These are phyloP conservation scores for Bolboschoenus planiculmis DNA, from an alignment of 176 grass and related monocot species.

Conservation along the genomic window DNA sequence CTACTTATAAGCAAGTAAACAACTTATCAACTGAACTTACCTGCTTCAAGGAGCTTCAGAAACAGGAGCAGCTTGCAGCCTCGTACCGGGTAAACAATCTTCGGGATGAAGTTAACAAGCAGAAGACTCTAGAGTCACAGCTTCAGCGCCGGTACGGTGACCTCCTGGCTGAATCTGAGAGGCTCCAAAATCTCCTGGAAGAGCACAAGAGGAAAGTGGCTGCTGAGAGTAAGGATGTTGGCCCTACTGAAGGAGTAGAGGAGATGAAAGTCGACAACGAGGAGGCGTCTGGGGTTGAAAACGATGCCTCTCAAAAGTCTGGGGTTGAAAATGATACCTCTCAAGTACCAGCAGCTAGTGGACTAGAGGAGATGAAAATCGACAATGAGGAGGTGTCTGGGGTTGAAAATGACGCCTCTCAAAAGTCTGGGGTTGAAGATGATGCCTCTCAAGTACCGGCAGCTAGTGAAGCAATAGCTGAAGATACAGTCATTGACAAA, in stretches of 20 bases:
- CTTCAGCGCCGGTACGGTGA: conserved; percentile 63
- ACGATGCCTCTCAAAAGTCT: too few relatives aligned
- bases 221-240: not conserved
- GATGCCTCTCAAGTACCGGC: not conserved
- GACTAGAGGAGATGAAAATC: not conserved
- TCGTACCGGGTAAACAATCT: conserved; percentile 48
- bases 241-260: not conserved
- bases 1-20: conserved; percentile 78
- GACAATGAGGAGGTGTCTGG: not conserved
- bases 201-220: conserved; percentile 42
- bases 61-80: conserved; percentile 75
- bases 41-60: conserved; percentile 85
- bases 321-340: not conserved
- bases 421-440: not conserved
- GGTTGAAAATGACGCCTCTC: not conserved
- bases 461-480: not conserved
- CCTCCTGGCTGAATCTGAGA: conserved; percentile 41
- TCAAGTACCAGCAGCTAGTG: too few relatives aligned
- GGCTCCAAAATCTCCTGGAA: conserved; percentile 46
- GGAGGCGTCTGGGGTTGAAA: not conserved
- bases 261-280: conserved; percentile 10
- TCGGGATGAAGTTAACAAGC: conserved; percentile 66
- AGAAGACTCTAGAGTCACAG: conserved; percentile 58
- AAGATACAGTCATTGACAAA: not conserved
- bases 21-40: conserved; percentile 70